Evolutionary conservation across 163 green algal genomes (phyloP).

Genomic region (Scenedesmus sp.): DNA sequence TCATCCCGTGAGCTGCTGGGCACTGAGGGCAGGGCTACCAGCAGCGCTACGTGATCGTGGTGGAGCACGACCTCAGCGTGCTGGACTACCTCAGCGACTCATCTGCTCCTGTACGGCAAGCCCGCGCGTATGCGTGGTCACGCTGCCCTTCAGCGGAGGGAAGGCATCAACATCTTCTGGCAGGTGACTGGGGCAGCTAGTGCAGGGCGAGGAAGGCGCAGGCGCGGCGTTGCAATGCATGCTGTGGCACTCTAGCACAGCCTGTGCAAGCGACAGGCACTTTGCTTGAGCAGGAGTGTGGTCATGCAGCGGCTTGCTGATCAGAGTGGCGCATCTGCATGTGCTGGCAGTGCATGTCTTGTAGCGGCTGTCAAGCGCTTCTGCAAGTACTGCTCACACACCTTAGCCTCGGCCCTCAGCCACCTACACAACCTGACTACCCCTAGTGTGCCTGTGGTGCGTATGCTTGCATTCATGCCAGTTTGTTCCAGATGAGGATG

Average conservation of each 20-base stretch:
- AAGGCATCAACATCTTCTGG: constrained; percentile 94
- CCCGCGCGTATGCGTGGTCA: constrained; percentile 95
- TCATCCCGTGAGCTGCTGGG: constrained; percentile 87
- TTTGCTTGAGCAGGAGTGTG: no score
- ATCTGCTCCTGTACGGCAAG: constrained; percentile 99
- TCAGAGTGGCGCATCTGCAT: no score
- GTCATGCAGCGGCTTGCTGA: no score
- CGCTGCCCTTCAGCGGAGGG: constrained; percentile 94
- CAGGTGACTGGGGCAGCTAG: constrained; percentile 13
- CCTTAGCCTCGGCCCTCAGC: no score
- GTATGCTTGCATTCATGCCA: no score
- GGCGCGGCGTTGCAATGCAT: neutral
- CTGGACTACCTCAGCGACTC: constrained; percentile 99
- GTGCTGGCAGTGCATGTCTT: no score
- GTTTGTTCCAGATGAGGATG: no score
- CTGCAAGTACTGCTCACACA: neutral
- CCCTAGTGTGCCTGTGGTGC: no score
- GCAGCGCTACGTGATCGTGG: constrained; percentile 96
- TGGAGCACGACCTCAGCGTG: constrained; percentile 98
- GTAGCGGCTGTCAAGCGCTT: no score
- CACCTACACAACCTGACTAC: no score
- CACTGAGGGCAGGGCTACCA: constrained; percentile 54
- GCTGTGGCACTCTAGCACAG: no score
- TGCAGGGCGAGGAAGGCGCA: neutral
- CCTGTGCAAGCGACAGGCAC: no score